These are phyloP conservation scores for Neopestalotiopsis clavispora DNA, from an alignment of 2,329 filamentous ascomycete genomes.

Conservation along the genomic window DNA sequence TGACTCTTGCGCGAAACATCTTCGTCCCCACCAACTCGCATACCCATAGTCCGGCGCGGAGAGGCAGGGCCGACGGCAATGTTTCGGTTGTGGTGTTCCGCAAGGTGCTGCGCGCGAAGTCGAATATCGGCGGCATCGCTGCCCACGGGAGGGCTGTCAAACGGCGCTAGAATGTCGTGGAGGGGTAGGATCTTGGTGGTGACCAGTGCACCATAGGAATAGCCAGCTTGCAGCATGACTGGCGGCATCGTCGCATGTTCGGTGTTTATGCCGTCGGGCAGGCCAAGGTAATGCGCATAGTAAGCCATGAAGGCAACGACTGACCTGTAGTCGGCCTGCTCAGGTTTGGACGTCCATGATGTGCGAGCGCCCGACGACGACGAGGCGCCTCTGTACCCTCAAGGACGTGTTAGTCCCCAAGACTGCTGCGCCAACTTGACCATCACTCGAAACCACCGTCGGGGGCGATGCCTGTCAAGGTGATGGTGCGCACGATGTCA, in stretches of 20 bases:
- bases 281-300: constrained; percentile 68
- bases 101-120: constrained; percentile 70
- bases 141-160: constrained; percentile 56
- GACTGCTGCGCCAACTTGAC: background rate
- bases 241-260: constrained; percentile 27
- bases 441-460: background rate
- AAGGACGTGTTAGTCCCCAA: background rate
- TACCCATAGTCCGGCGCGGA: constrained; percentile 41
- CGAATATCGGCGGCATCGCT: constrained; percentile 72
- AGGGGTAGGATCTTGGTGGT: constrained; percentile 73
- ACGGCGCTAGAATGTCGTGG: constrained; percentile 62
- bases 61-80: constrained; percentile 34
- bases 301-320: constrained; percentile 80
- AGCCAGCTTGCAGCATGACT: constrained; percentile 72
- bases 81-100: constrained; percentile 62
- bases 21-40: constrained; percentile 58
- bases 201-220: constrained; percentile 90
- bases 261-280: constrained; percentile 22
- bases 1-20: constrained; percentile 42
- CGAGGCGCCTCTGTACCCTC: constrained; percentile 69
- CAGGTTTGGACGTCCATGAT: constrained; percentile 84
- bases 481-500: background rate
- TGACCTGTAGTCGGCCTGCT: constrained; percentile 81
- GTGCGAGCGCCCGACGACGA: constrained; percentile 76
- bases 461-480: background rate